A percentile compares a stretch with the other conserved stretches of the same genome.
Evolutionary conservation across 495 filamentous ascomycete species (phyloP).

Genomic region (Aspergillus sparsus): DNA sequence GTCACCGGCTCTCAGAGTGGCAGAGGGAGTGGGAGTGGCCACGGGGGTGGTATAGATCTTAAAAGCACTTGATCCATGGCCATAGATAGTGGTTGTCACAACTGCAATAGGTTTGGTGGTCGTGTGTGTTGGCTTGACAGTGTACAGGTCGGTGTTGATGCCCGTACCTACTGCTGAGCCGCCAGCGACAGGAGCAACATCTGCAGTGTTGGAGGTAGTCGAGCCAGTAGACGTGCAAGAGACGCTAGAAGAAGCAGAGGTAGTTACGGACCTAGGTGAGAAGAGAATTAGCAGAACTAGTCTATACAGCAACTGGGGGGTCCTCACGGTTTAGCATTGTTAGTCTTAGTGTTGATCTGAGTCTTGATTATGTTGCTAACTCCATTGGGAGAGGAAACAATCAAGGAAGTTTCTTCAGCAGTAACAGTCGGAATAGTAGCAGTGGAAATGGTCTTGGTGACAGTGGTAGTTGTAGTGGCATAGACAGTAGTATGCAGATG

Average conservation of each 20-base stretch:
- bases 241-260: too few relatives aligned
- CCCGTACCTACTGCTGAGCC: slow-evolving; percentile 22
- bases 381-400: slow-evolving; percentile 8
- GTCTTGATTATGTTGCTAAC: not conserved
- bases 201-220: slow-evolving; percentile 1
- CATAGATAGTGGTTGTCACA: slow-evolving; percentile 9
- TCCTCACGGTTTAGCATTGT: not conserved
- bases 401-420: not conserved
- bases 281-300: too few relatives aligned
- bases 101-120: slow-evolving; percentile 13
- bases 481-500: slow-evolving; percentile 24
- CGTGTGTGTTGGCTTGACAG: slow-evolving; percentile 16
- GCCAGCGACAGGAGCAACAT: slow-evolving; percentile 22
- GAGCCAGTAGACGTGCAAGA: slow-evolving; percentile 8
- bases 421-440: slow-evolving; percentile 19
- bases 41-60: too few relatives aligned
- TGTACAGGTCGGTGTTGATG: slow-evolving; percentile 23
- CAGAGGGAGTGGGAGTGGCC: too few relatives aligned
- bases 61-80: not conserved
- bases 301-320: too few relatives aligned
- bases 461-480: slow-evolving; percentile 18
- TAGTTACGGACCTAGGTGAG: too few relatives aligned
- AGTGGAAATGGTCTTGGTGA: slow-evolving; percentile 25
- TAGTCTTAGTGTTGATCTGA: not conserved
- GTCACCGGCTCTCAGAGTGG: not conserved